Percentiles rank a stretch among this genome's conserved stretches.
Evolutionary conservation across 495 filamentous ascomycete genomes (phyloP).

Genomic region (Xylaria intraflava): DNA sequence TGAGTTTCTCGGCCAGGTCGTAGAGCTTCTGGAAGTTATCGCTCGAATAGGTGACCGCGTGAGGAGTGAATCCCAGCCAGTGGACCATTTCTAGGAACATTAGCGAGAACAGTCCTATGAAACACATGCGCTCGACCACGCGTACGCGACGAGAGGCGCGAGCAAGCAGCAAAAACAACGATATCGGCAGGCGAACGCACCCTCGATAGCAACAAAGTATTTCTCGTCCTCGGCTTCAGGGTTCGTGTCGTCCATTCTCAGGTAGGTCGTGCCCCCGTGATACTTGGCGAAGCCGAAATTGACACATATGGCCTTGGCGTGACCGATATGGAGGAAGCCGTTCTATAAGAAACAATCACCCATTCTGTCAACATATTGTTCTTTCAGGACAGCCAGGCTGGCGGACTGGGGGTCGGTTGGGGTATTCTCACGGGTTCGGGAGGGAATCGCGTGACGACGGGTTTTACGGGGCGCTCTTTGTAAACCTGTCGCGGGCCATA

Average conservation of each 20-base stretch:
- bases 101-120: background rate
- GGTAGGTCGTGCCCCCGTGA: constrained; percentile 63
- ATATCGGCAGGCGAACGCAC: background rate
- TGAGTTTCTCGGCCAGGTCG: constrained; percentile 80
- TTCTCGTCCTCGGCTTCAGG: constrained; percentile 75
- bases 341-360: constrained; percentile 24
- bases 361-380: background rate
- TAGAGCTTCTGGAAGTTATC: constrained; percentile 88
- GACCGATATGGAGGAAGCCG: constrained; percentile 76
- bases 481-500: constrained; percentile 49
- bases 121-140: background rate
- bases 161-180: background rate
- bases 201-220: constrained; percentile 67
- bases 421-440: constrained; percentile 59
- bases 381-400: background rate
- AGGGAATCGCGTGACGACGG: constrained; percentile 76
- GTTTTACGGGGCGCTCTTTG: constrained; percentile 61
- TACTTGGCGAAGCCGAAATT: constrained; percentile 93
- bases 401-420: constrained; percentile 54
- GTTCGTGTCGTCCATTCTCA: constrained; percentile 72
- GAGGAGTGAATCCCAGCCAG: constrained; percentile 79
- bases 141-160: background rate
- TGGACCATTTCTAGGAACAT: constrained; percentile 54
- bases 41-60: constrained; percentile 65
- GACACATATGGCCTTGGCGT: constrained; percentile 92